phyloP scores from a whole-genome alignment of 192 early-diverging fungal species.

The Pilaira anomala region DNA sequence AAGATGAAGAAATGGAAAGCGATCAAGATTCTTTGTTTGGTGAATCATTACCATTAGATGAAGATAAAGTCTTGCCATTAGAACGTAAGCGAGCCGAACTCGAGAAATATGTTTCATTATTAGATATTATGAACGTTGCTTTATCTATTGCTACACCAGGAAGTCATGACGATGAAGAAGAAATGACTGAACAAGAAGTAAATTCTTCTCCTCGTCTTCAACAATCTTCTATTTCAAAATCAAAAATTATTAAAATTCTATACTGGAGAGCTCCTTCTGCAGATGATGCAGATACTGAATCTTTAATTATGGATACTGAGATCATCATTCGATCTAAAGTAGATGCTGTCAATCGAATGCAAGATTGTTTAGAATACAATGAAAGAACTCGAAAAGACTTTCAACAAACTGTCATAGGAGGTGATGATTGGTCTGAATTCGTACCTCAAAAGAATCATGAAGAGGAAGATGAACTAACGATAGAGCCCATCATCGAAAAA shows the following conservation, averaged over 20 bases:
- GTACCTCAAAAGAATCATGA: slow-evolving; percentile 11
- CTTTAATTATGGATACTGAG: slow-evolving; percentile 29
- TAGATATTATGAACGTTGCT: slow-evolving; percentile 45
- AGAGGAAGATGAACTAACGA: neutral
- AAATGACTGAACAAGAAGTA: slow-evolving; percentile 5
- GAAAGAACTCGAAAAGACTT: slow-evolving; percentile 30
- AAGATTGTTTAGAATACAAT: slow-evolving; percentile 37
- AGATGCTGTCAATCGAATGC: slow-evolving; percentile 40
- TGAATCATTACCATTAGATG: slow-evolving; percentile 7
- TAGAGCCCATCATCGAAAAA: neutral
- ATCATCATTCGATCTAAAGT: slow-evolving; percentile 27
- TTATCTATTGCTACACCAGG: slow-evolving; percentile 48
- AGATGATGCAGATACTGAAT: slow-evolving; percentile 12
- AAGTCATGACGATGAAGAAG: slow-evolving; percentile 24
- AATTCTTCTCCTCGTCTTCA: slow-evolving; percentile 14
- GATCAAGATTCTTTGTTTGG: slow-evolving; percentile 3
- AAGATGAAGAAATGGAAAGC: neutral
- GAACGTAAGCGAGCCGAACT: slow-evolving; percentile 4
- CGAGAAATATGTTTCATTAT: slow-evolving; percentile 20
- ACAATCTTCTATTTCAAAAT: slow-evolving; percentile 44
- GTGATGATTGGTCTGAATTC: slow-evolving; percentile 34
- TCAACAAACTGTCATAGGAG: slow-evolving; percentile 22
- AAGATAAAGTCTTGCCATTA: neutral
- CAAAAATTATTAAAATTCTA: slow-evolving; percentile 46
- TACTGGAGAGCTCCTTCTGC: slow-evolving; percentile 46